Conservation (phyloP, 768 basidiomycete genomes). For the Russula lepida region DNA sequence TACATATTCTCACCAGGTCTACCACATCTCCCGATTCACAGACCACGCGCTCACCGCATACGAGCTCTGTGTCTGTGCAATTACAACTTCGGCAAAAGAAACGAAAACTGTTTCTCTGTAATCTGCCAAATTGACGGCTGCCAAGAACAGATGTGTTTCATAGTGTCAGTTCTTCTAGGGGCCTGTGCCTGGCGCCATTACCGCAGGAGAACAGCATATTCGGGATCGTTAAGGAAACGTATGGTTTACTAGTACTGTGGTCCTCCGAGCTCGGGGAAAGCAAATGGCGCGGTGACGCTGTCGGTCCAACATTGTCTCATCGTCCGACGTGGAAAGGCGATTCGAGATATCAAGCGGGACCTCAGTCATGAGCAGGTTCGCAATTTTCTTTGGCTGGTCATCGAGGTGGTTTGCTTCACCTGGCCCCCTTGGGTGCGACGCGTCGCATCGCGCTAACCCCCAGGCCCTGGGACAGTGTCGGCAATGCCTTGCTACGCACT, state of each 20-base stretch:
- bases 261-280: conserved; percentile 29
- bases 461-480: conserved; percentile 77
- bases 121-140: not conserved
- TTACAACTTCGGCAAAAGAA: not conserved
- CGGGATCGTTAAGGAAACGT: conserved; percentile 68
- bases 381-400: not conserved
- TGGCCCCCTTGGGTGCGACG: not conserved
- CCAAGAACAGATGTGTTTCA: conserved; percentile 48
- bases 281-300: conserved; percentile 50
- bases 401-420: not conserved
- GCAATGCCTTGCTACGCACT: conserved; percentile 43
- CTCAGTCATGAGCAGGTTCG: conserved; percentile 76
- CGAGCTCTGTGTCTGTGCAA: conserved; percentile 22
- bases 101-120: no score
- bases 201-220: conserved; percentile 77
- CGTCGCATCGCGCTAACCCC: not conserved
- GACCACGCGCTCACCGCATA: conserved; percentile 19
- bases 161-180: conserved; percentile 35
- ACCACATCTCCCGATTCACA: conserved; percentile 17
- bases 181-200: conserved; percentile 45
- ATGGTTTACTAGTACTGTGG: conserved; percentile 56
- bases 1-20: conserved; percentile 62
- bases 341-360: conserved; percentile 47
- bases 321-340: conserved; percentile 46
- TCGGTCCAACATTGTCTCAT: conserved; percentile 63